These are phyloP conservation scores for Mortierella sp. DNA, from an alignment of 371 early-diverging fungal genomes.

Conservation along the genomic window DNA sequence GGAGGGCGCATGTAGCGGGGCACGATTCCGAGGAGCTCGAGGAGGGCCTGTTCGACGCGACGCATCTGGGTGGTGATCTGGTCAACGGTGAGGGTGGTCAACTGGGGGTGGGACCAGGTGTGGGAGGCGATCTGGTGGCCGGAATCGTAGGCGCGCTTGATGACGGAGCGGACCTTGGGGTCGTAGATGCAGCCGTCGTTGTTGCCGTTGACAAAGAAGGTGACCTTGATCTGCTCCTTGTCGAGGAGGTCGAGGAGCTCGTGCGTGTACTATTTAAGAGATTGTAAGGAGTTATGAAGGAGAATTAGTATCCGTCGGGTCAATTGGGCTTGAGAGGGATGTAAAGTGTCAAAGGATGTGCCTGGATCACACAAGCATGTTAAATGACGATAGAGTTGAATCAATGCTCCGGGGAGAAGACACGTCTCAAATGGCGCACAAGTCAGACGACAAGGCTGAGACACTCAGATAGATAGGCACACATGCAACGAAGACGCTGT, in stretches of 20 bases:
- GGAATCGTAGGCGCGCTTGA: slow-evolving; percentile 53
- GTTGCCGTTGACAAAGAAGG: slow-evolving; percentile 56
- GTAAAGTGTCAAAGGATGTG: background rate
- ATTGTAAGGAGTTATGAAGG: background rate
- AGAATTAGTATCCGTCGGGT: background rate
- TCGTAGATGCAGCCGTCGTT: slow-evolving; percentile 53
- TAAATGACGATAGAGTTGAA: background rate
- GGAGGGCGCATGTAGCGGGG: slow-evolving; percentile 66
- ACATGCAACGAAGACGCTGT: background rate
- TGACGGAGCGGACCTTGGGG: slow-evolving; percentile 31
- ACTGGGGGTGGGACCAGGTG: slow-evolving; percentile 59
- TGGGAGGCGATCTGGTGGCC: slow-evolving; percentile 61
- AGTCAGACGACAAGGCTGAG: background rate
- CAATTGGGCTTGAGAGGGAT: background rate
- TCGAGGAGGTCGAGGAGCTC: slow-evolving; percentile 46
- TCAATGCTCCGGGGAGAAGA: background rate
- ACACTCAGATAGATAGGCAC: background rate
- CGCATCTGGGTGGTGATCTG: slow-evolving; percentile 54
- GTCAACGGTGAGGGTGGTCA: slow-evolving; percentile 31
- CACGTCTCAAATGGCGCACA: background rate
- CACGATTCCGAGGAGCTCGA: slow-evolving; percentile 50
- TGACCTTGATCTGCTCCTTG: slow-evolving; percentile 54
- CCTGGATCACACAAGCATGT: background rate
- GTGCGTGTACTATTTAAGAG: slow-evolving; percentile 31
- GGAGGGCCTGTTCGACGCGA: slow-evolving; percentile 49